These are phyloP conservation scores for Pseudocercospora fijiensis DNA, from an alignment of 2,329 filamentous ascomycete species.

Conservation along the genomic window DNA sequence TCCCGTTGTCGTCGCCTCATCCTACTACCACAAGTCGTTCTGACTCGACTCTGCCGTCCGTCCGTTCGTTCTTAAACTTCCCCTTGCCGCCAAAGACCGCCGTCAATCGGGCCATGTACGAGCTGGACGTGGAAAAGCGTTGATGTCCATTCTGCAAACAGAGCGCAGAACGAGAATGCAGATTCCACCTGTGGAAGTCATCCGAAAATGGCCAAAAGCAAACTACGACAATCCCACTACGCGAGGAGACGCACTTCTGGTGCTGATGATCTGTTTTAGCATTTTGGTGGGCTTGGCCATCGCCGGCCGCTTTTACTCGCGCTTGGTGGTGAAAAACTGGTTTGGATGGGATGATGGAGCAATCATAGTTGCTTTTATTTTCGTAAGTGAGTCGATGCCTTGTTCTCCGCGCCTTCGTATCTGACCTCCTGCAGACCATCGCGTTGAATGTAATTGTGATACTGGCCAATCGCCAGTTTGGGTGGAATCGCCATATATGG, in stretches of 20 bases:
- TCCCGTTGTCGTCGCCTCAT: conserved; percentile 11
- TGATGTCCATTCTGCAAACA: not conserved
- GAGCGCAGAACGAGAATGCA: conserved; percentile 24
- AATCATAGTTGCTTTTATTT: conserved; percentile 40
- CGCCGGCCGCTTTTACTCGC: conserved; percentile 42
- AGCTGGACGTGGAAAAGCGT: not conserved
- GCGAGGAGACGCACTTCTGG: conserved; percentile 42
- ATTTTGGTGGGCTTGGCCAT: conserved; percentile 41
- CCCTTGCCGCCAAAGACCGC: too few species aligned
- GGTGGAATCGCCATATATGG: conserved; percentile 48
- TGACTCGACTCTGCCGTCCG: not conserved
- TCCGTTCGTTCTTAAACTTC: not conserved
- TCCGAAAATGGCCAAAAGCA: conserved; percentile 42
- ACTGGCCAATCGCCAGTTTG: conserved; percentile 44
- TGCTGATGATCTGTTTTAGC: conserved; percentile 44
- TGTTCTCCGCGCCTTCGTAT: too few species aligned
- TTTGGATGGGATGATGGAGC: conserved; percentile 46
- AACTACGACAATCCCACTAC: conserved; percentile 46
- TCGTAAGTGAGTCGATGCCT: conserved; percentile 10
- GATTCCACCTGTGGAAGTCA: conserved; percentile 36
- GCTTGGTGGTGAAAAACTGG: conserved; percentile 44
- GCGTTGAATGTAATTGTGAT: conserved; percentile 43
- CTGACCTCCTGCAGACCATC: conserved; percentile 30
- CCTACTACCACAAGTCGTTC: conserved; percentile 6
- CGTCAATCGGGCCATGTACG: not conserved